Percentiles rank a stretch among this genome's conserved stretches.
These are phyloP conservation scores for Yarrowia sp. DNA, from an alignment of 805 yeast species.

Conservation along the genomic window DNA sequence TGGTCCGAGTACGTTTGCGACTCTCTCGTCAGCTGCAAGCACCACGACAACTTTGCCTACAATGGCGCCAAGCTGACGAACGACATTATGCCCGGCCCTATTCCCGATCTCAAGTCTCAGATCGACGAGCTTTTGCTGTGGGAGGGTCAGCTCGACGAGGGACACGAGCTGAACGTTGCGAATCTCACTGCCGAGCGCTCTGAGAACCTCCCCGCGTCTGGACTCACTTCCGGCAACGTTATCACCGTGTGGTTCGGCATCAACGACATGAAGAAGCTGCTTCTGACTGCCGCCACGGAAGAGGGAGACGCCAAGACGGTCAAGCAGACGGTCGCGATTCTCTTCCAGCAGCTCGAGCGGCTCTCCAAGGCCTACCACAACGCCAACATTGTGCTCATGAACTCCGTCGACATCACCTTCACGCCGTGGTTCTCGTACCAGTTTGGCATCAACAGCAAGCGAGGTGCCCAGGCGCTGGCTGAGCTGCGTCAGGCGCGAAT, in stretches of 20 bases:
- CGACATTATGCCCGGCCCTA: conserved; percentile 14
- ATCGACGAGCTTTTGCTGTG: conserved; percentile 10
- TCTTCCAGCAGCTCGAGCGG: conserved; percentile 10
- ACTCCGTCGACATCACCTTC: conserved; percentile 10
- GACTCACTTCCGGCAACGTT: conserved; percentile 12
- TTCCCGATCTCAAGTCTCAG: conserved; percentile 21
- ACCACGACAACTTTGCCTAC: conserved; percentile 18
- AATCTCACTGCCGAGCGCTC: not conserved
- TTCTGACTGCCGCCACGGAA: not conserved
- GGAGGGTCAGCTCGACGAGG: not conserved
- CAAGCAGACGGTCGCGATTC: conserved; percentile 8
- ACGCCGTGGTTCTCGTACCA: conserved; percentile 24
- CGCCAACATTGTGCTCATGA: conserved; percentile 21
- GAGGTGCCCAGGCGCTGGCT: conserved; percentile 2
- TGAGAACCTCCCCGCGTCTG: not conserved
- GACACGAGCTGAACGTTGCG: conserved; percentile 1
- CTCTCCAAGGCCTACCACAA: not conserved
- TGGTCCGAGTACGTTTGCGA: conserved; percentile 18
- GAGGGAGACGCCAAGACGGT: not conserved
- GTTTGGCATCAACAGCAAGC: conserved; percentile 15
- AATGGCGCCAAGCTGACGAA: conserved; percentile 13
- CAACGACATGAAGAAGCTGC: conserved; percentile 20
- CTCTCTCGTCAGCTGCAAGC: conserved; percentile 5
- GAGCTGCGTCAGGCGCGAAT: conserved; percentile 6
- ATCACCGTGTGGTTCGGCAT: conserved; percentile 21